A percentile compares a stretch with the other conserved stretches of the same genome.
These are phyloP conservation scores for Scutellaria minor DNA, from an alignment of 257 asterid species.

Conservation along the genomic window DNA sequence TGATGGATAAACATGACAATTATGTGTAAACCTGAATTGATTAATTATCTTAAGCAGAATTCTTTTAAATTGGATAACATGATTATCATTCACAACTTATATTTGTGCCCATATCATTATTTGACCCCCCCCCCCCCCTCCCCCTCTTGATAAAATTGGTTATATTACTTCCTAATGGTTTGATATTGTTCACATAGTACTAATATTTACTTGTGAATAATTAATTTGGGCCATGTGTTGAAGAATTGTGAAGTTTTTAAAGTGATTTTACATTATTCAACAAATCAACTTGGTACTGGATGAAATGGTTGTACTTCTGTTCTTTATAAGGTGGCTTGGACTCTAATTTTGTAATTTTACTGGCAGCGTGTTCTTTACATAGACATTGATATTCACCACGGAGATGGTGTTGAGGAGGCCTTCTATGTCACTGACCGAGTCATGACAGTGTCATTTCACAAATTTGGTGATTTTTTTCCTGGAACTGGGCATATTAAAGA, in stretches of 20 bases:
- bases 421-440: constrained; percentile 54
- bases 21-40: background rate
- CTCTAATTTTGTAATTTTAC: constrained; percentile 36
- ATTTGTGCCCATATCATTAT: constrained; percentile 1
- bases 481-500: constrained; percentile 57
- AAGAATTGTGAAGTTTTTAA: background rate
- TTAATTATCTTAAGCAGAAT: background rate
- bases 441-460: constrained; percentile 59
- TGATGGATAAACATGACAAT: background rate
- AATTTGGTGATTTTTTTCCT: constrained; percentile 51
- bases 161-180: background rate
- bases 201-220: background rate
- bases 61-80: background rate
- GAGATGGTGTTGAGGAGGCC: constrained; percentile 62
- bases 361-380: constrained; percentile 59
- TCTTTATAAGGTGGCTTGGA: constrained; percentile 15
- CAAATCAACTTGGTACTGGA: background rate
- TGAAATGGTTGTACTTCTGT: background rate
- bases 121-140: background rate
- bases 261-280: background rate
- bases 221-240: constrained; percentile 5
- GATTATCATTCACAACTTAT: background rate
- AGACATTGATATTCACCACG: constrained; percentile 60
- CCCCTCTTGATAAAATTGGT: constrained; percentile 11
- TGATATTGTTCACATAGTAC: background rate